Conservation (phyloP, 768 basidiomycete genomes). For the Russula abietina region DNA sequence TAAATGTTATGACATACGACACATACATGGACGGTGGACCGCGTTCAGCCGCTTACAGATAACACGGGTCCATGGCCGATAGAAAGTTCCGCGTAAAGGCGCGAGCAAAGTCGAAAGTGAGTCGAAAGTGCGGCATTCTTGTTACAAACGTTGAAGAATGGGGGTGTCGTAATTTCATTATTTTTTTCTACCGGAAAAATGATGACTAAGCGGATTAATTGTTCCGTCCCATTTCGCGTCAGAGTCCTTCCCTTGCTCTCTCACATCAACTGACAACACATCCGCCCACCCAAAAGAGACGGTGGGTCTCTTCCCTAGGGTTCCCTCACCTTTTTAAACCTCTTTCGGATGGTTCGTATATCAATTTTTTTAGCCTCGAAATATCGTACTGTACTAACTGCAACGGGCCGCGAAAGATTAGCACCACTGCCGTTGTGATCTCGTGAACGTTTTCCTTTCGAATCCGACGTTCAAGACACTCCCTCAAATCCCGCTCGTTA, state of each 20-base stretch:
- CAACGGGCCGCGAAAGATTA: neutral
- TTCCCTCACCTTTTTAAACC: neutral
- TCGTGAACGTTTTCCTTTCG: slow-evolving; percentile 4
- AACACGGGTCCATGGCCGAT: neutral
- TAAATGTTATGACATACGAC: no score
- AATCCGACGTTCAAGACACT: slow-evolving; percentile 8
- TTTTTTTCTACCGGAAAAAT: no score
- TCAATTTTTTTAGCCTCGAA: neutral
- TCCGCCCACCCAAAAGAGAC: neutral
- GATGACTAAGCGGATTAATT: neutral
- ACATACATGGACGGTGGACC: no score
- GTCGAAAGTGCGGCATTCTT: no score
- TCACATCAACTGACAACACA: slow-evolving; percentile 4
- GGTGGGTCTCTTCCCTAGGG: neutral
- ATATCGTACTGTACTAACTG: neutral
- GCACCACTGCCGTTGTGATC: neutral
- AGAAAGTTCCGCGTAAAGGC: no score
- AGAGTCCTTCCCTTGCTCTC: neutral
- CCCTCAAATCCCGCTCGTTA: slow-evolving; percentile 11
- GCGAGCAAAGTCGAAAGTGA: no score
- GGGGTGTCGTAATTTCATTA: neutral
- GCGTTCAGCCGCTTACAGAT: neutral
- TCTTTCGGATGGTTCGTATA: neutral
- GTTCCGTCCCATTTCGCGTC: neutral
- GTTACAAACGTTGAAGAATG: neutral